Conservation (phyloP, 805 yeast species). For the Saturnispora diversa region DNA sequence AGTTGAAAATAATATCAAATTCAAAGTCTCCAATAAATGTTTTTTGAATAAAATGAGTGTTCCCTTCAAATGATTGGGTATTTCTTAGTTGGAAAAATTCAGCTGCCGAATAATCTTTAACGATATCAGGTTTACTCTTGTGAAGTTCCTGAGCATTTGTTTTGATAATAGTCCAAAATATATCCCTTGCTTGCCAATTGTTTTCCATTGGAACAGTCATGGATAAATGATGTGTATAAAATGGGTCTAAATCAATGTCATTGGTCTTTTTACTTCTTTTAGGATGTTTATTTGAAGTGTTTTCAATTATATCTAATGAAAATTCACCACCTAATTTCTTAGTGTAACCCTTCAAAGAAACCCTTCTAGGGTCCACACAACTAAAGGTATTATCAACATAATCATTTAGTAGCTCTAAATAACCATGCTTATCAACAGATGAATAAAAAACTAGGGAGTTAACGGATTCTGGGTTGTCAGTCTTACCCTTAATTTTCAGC, state of each 20-base stretch:
- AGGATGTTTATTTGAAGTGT: slow-evolving; percentile 39
- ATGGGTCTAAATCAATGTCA: slow-evolving; percentile 46
- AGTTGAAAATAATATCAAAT: slow-evolving; percentile 60
- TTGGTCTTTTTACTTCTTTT: slow-evolving; percentile 19
- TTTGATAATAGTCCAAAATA: slow-evolving; percentile 59
- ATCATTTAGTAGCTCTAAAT: slow-evolving; percentile 30
- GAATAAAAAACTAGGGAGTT: slow-evolving; percentile 72
- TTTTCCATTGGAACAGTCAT: slow-evolving; percentile 56
- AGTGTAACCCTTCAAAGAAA: slow-evolving; percentile 44
- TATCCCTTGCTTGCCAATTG: slow-evolving; percentile 72
- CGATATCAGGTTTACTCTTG: slow-evolving; percentile 1
- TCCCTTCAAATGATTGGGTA: slow-evolving; percentile 55
- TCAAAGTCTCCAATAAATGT: slow-evolving; percentile 66
- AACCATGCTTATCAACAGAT: slow-evolving; percentile 61
- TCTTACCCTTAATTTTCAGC: slow-evolving; percentile 56
- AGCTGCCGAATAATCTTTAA: slow-evolving; percentile 33
- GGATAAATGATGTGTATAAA: slow-evolving; percentile 55
- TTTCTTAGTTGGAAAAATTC: slow-evolving; percentile 52
- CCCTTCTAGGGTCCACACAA: slow-evolving; percentile 28
- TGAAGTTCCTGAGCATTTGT: slow-evolving; percentile 50
- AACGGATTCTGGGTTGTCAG: slow-evolving; percentile 42
- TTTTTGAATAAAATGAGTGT: slow-evolving; percentile 72
- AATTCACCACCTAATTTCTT: slow-evolving; percentile 60
- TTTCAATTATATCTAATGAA: slow-evolving; percentile 49
- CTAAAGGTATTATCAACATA: slow-evolving; percentile 21